Conservation (phyloP, 257 asterid genomes). For the Agastache rugosa region DNA sequence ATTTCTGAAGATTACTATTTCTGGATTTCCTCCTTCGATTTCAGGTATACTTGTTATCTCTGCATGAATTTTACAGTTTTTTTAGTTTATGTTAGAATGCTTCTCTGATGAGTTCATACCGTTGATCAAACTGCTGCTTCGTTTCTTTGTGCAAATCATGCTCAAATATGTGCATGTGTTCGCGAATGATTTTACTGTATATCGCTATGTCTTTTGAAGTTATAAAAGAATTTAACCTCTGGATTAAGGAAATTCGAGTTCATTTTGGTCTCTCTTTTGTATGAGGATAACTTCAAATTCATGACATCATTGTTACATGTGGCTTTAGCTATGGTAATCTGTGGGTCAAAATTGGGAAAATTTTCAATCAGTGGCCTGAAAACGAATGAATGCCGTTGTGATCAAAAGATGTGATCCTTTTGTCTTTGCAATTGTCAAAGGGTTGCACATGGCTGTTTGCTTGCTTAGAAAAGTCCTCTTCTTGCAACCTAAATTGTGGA, state of each 20-base stretch:
- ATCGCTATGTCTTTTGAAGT: conserved; percentile 8
- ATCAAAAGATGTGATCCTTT: conserved; percentile 24
- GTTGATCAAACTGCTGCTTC: conserved; percentile 15
- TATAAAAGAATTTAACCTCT: too few species aligned
- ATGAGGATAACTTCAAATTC: conserved; percentile 21
- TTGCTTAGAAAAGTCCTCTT: conserved; percentile 21
- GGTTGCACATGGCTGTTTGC: conserved; percentile 37
- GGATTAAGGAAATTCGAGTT: too few species aligned
- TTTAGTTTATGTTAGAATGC: background rate
- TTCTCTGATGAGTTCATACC: conserved; percentile 7
- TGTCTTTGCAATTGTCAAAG: conserved; percentile 35
- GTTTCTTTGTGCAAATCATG: background rate
- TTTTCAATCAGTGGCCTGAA: conserved; percentile 15
- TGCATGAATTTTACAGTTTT: background rate
- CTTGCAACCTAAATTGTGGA: conserved; percentile 13
- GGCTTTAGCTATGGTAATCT: background rate
- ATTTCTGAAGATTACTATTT: conserved; percentile 13
- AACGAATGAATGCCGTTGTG: background rate
- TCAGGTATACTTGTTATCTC: conserved; percentile 34
- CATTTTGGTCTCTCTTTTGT: conserved; percentile 4
- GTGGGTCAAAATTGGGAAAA: conserved; percentile 14
- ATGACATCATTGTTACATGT: background rate
- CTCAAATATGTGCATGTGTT: background rate
- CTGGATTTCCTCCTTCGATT: conserved; percentile 29
- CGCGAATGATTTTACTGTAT: conserved; percentile 4